Conservation (phyloP, 1,284 basidiomycete genomes). For the Anthracocystis setariae region DNA sequence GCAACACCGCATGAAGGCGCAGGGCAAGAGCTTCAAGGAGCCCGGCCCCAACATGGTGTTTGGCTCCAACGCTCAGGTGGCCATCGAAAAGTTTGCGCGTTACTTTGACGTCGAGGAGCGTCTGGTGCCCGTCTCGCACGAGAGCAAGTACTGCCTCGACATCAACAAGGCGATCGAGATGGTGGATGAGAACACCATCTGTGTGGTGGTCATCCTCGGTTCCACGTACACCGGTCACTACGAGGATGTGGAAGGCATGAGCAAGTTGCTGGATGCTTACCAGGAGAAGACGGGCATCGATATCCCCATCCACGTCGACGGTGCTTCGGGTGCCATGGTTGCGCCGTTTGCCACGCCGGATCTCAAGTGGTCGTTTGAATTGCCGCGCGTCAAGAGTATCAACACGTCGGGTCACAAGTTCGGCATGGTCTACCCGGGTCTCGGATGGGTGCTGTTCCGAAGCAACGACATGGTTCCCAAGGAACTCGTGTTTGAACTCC, state of each 20-base stretch:
- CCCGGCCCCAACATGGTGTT: slow-evolving; percentile 78
- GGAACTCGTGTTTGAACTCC: slow-evolving; percentile 83
- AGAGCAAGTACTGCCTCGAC: slow-evolving; percentile 76
- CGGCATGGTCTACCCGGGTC: slow-evolving; percentile 83
- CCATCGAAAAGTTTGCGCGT: slow-evolving; percentile 74
- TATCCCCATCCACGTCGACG: slow-evolving; percentile 74
- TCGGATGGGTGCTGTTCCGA: slow-evolving; percentile 67
- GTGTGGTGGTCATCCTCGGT: slow-evolving; percentile 72
- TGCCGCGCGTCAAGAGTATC: slow-evolving; percentile 82
- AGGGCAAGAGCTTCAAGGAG: slow-evolving; percentile 71
- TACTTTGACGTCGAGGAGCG: slow-evolving; percentile 85
- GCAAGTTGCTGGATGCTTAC: slow-evolving; percentile 84
- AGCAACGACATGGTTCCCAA: slow-evolving; percentile 70
- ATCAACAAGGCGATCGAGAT: slow-evolving; percentile 85
- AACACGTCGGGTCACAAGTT: slow-evolving; percentile 81
- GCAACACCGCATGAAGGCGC: slow-evolving; percentile 86
- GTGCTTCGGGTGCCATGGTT: slow-evolving; percentile 68
- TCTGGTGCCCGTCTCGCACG: slow-evolving; percentile 57
- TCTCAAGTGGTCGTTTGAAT: slow-evolving; percentile 77
- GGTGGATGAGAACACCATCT: slow-evolving; percentile 84
- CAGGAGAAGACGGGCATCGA: slow-evolving; percentile 78
- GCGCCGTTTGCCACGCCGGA: slow-evolving; percentile 83
- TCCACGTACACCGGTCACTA: slow-evolving; percentile 92
- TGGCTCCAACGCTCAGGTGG: slow-evolving; percentile 81
- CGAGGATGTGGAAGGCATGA: slow-evolving; percentile 88